Evolutionary conservation across 139 green algal genomes (phyloP), one percentile per base, ranked within the genome.

Genomic region (Zygnema circumcarinatum): DNA sequence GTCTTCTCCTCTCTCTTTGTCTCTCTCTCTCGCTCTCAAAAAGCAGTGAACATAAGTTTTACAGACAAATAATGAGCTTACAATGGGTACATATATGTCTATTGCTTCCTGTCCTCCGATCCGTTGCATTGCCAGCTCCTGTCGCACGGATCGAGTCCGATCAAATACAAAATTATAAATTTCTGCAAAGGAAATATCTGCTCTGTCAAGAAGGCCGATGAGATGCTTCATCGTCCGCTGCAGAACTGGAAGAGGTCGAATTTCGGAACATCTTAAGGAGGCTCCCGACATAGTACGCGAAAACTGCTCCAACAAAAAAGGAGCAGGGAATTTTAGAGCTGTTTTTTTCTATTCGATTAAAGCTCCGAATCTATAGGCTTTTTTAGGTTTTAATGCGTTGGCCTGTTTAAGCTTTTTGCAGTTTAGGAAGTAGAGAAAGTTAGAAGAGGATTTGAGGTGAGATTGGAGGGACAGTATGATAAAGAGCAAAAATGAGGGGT

Each of bases 151-250:
- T 52, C 69, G 69, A 39, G 69, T 38, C 11, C 69, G 69, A 41
- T 78, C 69, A 78, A 78, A 78, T 25, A 78, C 7, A 20, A 78
- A 78, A 39, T 78, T 25, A 16, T 78, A 41, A 41, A 78, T 78
- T 39, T 39, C 36, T 16, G 3, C 69, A 39, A 78, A 41, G 7
- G 69, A 25, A 41, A 52, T 11, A 25, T 11, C 16, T 39, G 69
- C 7, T 25, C 35, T 52, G 69, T 78, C 69, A 7, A 78, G 11
- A 41, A 78, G 11, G 11, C 7, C 11, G 7, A 78, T 22, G 11
- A 78, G 69, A 16, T 78, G 69, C 3, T 39, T 41, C 69, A 78
- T 20, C 3, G 69, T 78, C 16, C 36, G 69, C 11, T 41, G 35
- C 16, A 78, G 16, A 39, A 78, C 69, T 3, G 35, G 16, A 39